Evolutionary conservation across 495 filamentous ascomycete species (phyloP).

Genomic region (Penicillium roqueforti): DNA sequence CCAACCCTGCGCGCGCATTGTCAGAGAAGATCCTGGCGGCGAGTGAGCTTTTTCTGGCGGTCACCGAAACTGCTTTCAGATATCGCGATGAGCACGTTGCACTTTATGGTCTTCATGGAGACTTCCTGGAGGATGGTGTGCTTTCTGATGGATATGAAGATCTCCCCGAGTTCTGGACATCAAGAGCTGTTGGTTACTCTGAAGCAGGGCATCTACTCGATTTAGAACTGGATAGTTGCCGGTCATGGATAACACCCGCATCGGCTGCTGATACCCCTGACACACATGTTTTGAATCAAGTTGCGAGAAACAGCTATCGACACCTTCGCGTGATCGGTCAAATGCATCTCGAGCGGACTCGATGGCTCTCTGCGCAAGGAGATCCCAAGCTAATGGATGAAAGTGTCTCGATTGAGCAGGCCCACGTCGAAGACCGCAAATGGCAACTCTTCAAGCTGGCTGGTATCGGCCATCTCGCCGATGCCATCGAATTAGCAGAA

Average conservation of each 20-base stretch:
- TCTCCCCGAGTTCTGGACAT: slow-evolving; percentile 79
- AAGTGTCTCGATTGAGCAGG: slow-evolving; percentile 43
- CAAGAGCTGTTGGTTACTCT: slow-evolving; percentile 38
- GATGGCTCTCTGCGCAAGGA: slow-evolving; percentile 54
- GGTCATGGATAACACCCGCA: slow-evolving; percentile 37
- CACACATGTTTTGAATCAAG: slow-evolving; percentile 36
- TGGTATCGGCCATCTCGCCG: slow-evolving; percentile 61
- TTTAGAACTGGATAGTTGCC: slow-evolving; percentile 42
- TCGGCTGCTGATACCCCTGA: slow-evolving; percentile 32
- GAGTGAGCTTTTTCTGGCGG: slow-evolving; percentile 68
- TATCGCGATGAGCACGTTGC: slow-evolving; percentile 66
- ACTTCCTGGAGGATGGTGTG: slow-evolving; percentile 64
- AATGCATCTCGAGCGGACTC: slow-evolving; percentile 56
- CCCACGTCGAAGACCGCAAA: slow-evolving; percentile 51
- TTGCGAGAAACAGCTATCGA: slow-evolving; percentile 49
- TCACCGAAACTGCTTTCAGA: slow-evolving; percentile 65
- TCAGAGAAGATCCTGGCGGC: slow-evolving; percentile 68
- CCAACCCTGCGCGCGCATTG: slow-evolving; percentile 30
- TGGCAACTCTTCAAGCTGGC: slow-evolving; percentile 59
- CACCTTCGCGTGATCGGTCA: slow-evolving; percentile 56
- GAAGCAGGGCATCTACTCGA: slow-evolving; percentile 50
- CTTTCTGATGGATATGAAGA: slow-evolving; percentile 54
- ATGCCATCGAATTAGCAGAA: slow-evolving; percentile 70
- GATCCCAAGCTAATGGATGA: slow-evolving; percentile 44
- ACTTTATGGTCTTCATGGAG: slow-evolving; percentile 64